These are phyloP conservation scores for Pseudogymnoascus sp. DNA, from an alignment of 2,329 filamentous ascomycete genomes.

Conservation along the genomic window DNA sequence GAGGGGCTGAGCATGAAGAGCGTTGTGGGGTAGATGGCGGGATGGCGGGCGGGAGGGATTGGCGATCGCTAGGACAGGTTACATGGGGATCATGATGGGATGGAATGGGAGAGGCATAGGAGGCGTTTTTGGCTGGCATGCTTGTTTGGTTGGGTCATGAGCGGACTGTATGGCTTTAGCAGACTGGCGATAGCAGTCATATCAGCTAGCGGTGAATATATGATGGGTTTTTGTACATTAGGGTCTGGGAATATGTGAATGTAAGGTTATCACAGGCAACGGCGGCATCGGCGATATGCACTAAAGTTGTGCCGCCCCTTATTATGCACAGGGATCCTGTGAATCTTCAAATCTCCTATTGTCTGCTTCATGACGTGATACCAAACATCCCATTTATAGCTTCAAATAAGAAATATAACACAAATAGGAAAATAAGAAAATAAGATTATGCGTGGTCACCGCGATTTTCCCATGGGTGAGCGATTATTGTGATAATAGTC, in stretches of 20 bases:
- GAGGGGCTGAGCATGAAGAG: conserved; percentile 88
- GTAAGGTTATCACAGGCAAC: background rate
- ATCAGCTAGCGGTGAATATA: background rate
- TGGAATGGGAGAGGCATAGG: background rate
- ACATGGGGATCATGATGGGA: conserved; percentile 1
- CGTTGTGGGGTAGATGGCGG: conserved; percentile 50
- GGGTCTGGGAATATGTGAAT: background rate
- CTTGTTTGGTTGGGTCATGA: conserved; percentile 6
- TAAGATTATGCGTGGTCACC: background rate
- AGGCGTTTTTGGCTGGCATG: conserved; percentile 6
- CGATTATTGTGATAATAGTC: background rate
- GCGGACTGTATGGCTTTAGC: conserved; percentile 4
- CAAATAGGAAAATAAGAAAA: background rate
- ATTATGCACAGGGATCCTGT: background rate
- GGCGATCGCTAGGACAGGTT: background rate
- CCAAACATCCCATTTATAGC: background rate
- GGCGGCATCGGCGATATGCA: background rate
- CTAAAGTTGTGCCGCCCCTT: background rate
- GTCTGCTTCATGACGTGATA: background rate
- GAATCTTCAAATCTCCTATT: background rate
- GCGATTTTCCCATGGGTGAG: background rate
- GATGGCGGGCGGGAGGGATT: background rate
- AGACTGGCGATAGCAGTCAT: conserved; percentile 2
- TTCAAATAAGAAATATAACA: background rate
- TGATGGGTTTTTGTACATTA: background rate